Evolutionary conservation across 2,329 filamentous ascomycete species (phyloP).

Genomic region (Claviceps fusiformis): DNA sequence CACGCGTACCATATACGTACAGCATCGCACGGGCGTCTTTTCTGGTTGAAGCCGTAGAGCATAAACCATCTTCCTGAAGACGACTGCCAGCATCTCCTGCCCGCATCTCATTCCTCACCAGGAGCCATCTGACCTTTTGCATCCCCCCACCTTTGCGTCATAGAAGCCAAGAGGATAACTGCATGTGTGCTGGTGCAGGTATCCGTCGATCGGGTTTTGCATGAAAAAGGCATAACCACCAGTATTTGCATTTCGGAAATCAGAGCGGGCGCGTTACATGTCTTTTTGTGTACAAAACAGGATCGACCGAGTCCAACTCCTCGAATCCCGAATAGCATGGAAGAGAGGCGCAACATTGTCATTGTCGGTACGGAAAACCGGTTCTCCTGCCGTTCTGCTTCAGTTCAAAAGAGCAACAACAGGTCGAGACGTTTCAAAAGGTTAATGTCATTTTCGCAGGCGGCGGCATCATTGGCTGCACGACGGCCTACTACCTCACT

Average conservation of each 20-base stretch:
- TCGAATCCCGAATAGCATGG: constrained; percentile 13
- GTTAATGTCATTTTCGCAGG: constrained; percentile 32
- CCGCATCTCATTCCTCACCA: neutral
- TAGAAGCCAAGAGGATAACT: neutral
- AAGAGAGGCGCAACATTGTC: constrained; percentile 31
- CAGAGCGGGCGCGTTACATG: too few species aligned
- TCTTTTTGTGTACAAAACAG: too few species aligned
- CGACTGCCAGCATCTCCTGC: neutral
- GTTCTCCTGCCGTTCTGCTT: neutral
- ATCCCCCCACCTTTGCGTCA: neutral
- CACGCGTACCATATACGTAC: neutral
- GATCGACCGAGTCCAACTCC: neutral
- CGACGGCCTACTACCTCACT: constrained; percentile 82
- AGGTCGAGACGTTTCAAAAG: neutral
- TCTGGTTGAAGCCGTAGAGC: neutral
- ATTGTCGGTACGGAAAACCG: constrained; percentile 29
- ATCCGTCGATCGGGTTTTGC: neutral
- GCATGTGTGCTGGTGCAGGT: too few species aligned
- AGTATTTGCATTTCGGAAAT: neutral
- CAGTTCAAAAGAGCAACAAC: too few species aligned
- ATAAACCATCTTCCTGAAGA: neutral
- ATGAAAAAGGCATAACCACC: neutral
- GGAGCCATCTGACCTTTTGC: neutral
- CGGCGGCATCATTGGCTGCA: constrained; percentile 85
- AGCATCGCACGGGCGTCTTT: neutral